A percentile compares a stretch with the other conserved stretches of the same genome.
Evolutionary conservation across 805 yeast species (phyloP).

Genomic region (Soucietia sequanensis): DNA sequence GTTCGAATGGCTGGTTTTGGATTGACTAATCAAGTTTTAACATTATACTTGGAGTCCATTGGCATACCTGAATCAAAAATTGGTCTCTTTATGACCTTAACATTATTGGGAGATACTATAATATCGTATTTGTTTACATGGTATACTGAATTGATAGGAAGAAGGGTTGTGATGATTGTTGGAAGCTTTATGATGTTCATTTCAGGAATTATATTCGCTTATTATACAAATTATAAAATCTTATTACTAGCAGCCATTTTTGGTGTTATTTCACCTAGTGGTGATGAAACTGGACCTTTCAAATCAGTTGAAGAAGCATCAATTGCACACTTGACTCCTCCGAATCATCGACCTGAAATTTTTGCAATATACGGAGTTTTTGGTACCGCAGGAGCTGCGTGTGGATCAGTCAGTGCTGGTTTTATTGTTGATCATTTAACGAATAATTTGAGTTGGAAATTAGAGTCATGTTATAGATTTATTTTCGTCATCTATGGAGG

Average conservation of each 20-base stretch:
- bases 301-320: slow-evolving; percentile 82
- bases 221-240: slow-evolving; percentile 49
- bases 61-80: slow-evolving; percentile 55
- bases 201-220: slow-evolving; percentile 67
- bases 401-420: slow-evolving; percentile 71
- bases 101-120: slow-evolving; percentile 74
- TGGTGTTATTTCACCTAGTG: slow-evolving; percentile 87
- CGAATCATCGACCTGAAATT: slow-evolving; percentile 61
- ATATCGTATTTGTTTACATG: slow-evolving; percentile 72
- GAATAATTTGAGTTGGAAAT: slow-evolving; percentile 25
- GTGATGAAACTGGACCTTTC: slow-evolving; percentile 90
- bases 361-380: slow-evolving; percentile 73
- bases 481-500: slow-evolving; percentile 57
- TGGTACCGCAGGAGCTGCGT: slow-evolving; percentile 69
- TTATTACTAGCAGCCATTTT: slow-evolving; percentile 69
- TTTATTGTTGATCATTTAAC: slow-evolving; percentile 48
- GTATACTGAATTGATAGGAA: slow-evolving; percentile 72
- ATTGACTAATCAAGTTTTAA: slow-evolving; percentile 72
- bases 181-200: slow-evolving; percentile 68
- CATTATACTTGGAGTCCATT: slow-evolving; percentile 59
- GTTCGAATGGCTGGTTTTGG: slow-evolving; percentile 75
- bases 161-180: slow-evolving; percentile 57
- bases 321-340: slow-evolving; percentile 74
- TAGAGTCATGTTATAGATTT: slow-evolving; percentile 49
- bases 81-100: slow-evolving; percentile 80